Evolutionary conservation across 345 rosid species (phyloP).

Genomic region (Rhodamnia rubescens): DNA sequence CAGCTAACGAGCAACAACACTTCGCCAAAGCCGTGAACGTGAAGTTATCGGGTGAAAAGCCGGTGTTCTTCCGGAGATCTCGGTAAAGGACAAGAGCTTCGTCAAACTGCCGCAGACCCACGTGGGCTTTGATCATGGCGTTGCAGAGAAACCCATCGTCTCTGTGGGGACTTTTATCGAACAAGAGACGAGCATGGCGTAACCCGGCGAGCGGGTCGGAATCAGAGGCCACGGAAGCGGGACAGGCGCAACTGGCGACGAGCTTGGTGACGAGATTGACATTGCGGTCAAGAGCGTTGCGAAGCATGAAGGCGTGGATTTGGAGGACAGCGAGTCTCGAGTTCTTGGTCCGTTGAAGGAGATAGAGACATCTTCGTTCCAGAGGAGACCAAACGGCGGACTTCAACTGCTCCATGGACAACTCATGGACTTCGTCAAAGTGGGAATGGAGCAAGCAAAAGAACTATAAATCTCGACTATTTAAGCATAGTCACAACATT

Average conservation of each 20-base stretch:
- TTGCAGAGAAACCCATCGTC: conserved; percentile 56
- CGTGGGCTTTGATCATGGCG: conserved; percentile 55
- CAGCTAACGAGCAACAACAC: conserved; percentile 31
- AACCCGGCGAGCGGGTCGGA: background rate
- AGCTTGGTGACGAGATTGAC: conserved; percentile 49
- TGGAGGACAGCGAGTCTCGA: conserved; percentile 28
- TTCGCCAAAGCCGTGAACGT: conserved; percentile 50
- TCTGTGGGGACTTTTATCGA: conserved; percentile 36
- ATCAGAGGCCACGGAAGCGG: conserved; percentile 1
- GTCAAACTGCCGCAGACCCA: conserved; percentile 17
- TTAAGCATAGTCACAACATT: background rate
- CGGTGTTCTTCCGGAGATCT: conserved; percentile 29
- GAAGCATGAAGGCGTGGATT: conserved; percentile 61
- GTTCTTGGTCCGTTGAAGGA: conserved; percentile 26
- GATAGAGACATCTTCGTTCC: conserved; percentile 43
- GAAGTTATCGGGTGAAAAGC: conserved; percentile 45
- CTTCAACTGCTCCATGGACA: background rate
- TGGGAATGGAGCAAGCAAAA: background rate
- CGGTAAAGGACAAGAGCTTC: conserved; percentile 38
- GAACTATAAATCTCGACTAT: background rate
- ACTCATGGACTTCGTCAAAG: background rate
- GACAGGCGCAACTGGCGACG: conserved; percentile 22
- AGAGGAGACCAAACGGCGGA: conserved; percentile 30
- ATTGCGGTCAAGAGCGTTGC: conserved; percentile 42
- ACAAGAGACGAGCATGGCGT: conserved; percentile 42